Base-by-base conservation (phyloP, 495 filamentous ascomycete genomes). In the Penicillium tannophilum region DNA sequence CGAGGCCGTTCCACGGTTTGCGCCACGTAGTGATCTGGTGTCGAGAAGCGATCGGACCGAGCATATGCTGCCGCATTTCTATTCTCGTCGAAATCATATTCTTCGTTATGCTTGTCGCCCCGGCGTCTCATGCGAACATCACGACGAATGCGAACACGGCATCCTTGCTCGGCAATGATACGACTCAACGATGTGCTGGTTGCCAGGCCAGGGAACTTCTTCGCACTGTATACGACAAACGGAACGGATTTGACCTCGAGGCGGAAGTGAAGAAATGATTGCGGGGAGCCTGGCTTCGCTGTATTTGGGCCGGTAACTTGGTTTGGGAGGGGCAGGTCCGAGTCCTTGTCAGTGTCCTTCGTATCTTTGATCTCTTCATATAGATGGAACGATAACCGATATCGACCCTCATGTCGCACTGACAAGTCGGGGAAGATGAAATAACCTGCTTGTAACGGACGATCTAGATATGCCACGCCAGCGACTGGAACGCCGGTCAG, bases 371-470 rank as follows among this genome's bases (percentile, higher is more conserved):
- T 88, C 73, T 96, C 88, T 73, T 98, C 94, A 62, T 93, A 98
- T 17, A 98, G 81, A 65, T 91, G 91, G 77, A 98, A 98, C 63
- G 84, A 88, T 58, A 98, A 75, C 9, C 88, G 82, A 67, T 96
- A 98, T 54, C 88, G 87, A 51, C 94, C 94, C 71, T 98, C 94
- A 70, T 98, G 93, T 52, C 95, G 89, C 50, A 98, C 94, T 1
- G 94, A 98, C 39, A 98, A 79, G 74, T 98, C 94, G 0, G 95
- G 94, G 67, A 98, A 98, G 73, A 98, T 89, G 71, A 98, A 98
- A 74, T 98, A 98, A 54, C 95, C 94, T 46, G 93, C 94, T 43
- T 91, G 91, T 20, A 77, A 80, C 1, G 94, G 94, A 28, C 95
- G 91, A 66, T 98, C 94, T 26, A 98, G 80, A 70, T 98, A 98